These are phyloP conservation scores for Mikania micrantha DNA, from an alignment of 129 eudicot species.

Conservation along the genomic window DNA sequence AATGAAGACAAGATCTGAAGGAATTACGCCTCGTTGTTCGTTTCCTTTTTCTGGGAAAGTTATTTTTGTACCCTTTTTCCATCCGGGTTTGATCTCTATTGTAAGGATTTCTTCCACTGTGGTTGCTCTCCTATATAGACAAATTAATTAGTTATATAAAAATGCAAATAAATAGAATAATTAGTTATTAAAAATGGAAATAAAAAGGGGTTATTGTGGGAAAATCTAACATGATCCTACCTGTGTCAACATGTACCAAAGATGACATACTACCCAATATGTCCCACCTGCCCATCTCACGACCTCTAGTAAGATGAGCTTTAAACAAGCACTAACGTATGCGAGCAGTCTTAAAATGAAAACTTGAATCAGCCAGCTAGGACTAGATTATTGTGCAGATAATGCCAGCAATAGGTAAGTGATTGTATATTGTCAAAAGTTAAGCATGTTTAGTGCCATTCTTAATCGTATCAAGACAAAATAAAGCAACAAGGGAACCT, in stretches of 20 bases:
- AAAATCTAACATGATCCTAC: not conserved
- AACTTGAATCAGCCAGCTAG: not conserved
- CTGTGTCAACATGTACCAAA: not conserved
- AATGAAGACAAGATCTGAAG: slow-evolving; percentile 43
- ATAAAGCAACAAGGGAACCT: not conserved
- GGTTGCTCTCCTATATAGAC: not conserved
- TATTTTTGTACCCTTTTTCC: slow-evolving; percentile 36
- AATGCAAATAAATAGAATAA: not conserved
- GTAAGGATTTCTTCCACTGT: slow-evolving; percentile 18
- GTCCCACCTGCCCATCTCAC: not conserved
- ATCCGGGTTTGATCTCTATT: slow-evolving; percentile 25
- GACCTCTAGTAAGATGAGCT: not conserved
- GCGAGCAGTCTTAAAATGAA: not conserved
- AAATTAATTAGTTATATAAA: not conserved
- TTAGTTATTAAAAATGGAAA: not conserved
- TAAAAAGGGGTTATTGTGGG: not conserved
- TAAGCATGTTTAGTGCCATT: not conserved
- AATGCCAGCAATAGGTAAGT: slow-evolving; percentile 3
- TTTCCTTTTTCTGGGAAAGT: slow-evolving; percentile 32
- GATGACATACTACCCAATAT: not conserved
- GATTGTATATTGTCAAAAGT: not conserved
- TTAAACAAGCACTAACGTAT: not conserved
- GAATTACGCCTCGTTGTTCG: slow-evolving; percentile 15
- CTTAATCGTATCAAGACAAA: not conserved
- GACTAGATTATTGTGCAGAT: not conserved